Base-by-base conservation (phyloP, 1,284 basidiomycete genomes). In the Leucocoprinus gongylophorus region DNA sequence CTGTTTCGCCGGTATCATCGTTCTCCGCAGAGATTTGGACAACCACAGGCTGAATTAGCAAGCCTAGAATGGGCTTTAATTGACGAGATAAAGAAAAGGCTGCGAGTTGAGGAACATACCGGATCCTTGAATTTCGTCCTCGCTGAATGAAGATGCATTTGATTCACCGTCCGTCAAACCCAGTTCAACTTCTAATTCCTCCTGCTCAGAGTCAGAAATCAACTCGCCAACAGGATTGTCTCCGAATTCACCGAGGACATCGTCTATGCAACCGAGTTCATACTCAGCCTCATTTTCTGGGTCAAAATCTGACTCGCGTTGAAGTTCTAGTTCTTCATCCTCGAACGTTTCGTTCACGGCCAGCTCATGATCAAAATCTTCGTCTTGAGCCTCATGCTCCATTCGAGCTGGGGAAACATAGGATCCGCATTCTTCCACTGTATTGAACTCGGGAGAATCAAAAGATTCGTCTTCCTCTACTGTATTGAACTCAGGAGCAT, bases 121-220 rank as follows among this genome's bases (percentile, higher is more conserved):
- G 21, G 12, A 13, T 38, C 32, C 23, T 45, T 30, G 39, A 26
- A 51, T 47, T 41, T 45, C 41, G 15, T 54, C 44, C n/a, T 44
- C 50, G 30, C 37, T 46, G 20, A 7, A 41, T 21, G 38, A 23
- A 13, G 50, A 51, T 15, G 43, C 17, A 17, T 18, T 30, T 23
- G 51, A 48, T 26, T 50, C 53, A 9, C 37, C 42, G n/a, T 47
- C 44, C 2, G 29, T 53, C 30, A 50, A 28, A n/a, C 51, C 48
- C 28, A 58, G 47, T 32, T 57, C 54, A 8, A 57, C 58, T 13
- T 62, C 58, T 17, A 48, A 17, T 13, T 40, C 37, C 23, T 44
- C 51, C 13, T 35, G 38, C 20, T 39, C 40, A 13, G 46, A 46
- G 13, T 55, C 54, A 15, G 32, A 18, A 17, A 44, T 18, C 29